Conservation (phyloP, 2,329 filamentous ascomycete genomes). For the Cladosporium sp. region DNA sequence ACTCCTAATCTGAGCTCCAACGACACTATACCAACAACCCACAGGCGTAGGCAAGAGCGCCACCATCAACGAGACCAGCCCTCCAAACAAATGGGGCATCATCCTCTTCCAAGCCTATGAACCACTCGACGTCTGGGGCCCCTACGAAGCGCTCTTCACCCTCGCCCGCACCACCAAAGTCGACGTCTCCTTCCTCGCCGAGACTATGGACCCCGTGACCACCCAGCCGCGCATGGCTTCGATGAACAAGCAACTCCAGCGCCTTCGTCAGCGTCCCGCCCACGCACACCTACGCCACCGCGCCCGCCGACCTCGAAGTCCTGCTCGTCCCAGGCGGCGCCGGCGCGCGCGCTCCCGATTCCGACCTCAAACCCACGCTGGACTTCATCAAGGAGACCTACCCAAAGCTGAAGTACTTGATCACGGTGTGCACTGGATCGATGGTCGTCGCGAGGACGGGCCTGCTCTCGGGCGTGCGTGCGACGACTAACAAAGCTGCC, state of each 20-base stretch:
- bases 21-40: background rate
- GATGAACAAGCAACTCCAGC: constrained; percentile 25
- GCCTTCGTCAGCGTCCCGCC: constrained; percentile 45
- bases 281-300: constrained; percentile 56
- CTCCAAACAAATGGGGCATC: constrained; percentile 16
- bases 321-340: constrained; percentile 66
- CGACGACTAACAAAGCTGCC: constrained; percentile 66
- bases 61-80: background rate
- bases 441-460: constrained; percentile 60
- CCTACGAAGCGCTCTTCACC: constrained; percentile 48
- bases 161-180: constrained; percentile 34
- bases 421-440: constrained; percentile 68
- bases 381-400: constrained; percentile 42
- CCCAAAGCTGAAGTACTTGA: constrained; percentile 54
- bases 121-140: constrained; percentile 40
- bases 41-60: background rate
- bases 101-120: constrained; percentile 15
- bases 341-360: constrained; percentile 48
- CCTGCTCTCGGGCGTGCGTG: constrained; percentile 59
- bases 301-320: constrained; percentile 56
- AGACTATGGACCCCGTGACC: constrained; percentile 37
- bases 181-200: constrained; percentile 37
- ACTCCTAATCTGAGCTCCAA: background rate
- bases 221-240: constrained; percentile 25
- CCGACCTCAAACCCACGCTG: constrained; percentile 41